A percentile compares a stretch with the other conserved stretches of the same genome.
phyloP scores from a whole-genome alignment of 345 rosid species.

The Sisymbrium irio region DNA sequence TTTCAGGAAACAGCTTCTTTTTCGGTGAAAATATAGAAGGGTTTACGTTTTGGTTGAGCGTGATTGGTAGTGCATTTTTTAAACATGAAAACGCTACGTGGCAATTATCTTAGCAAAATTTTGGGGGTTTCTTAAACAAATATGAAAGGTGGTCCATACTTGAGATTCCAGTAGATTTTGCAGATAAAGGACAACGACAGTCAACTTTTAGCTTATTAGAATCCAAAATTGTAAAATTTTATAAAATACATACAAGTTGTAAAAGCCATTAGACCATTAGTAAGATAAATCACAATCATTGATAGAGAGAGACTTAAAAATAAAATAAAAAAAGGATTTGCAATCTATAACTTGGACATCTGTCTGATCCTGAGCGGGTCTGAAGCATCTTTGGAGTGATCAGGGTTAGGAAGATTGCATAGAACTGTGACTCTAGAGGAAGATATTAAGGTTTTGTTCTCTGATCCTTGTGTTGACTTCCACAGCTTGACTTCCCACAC shows the following conservation, averaged over 20 bases:
- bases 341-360: conserved; percentile 51
- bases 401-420: conserved; percentile 68
- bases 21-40: no score
- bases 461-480: conserved; percentile 43
- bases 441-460: conserved; percentile 43
- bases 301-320: neutral
- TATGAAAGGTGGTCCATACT: neutral
- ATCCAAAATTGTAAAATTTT: neutral
- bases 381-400: conserved; percentile 47
- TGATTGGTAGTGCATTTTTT: no score
- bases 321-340: neutral
- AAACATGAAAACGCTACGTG: neutral
- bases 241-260: neutral
- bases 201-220: neutral
- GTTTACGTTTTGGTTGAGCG: no score
- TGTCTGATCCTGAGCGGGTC: conserved; percentile 47
- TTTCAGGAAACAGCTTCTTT: no score
- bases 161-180: neutral
- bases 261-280: conserved; percentile 7
- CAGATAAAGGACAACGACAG: neutral
- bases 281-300: conserved; percentile 18
- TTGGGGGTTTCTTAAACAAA: neutral
- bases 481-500: conserved; percentile 84
- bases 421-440: conserved; percentile 73
- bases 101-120: neutral